Percentiles rank a stretch among this genome's conserved stretches.
Conservation (phyloP, 164 flowering plant species). For the Vitis amurensis region DNA sequence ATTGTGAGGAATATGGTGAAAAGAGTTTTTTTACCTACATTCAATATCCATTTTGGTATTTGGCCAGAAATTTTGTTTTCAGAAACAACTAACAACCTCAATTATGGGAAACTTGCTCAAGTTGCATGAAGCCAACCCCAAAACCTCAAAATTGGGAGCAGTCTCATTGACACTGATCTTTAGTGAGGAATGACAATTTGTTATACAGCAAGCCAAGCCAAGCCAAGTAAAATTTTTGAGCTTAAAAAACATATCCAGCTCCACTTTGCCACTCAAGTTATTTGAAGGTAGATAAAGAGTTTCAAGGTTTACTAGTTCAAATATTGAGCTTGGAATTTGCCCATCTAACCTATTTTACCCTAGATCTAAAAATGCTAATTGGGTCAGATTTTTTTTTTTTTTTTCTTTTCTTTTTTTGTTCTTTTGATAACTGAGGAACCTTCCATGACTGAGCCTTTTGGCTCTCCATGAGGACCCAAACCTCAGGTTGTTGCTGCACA, state of each 20-base stretch:
- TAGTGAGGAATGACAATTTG: not conserved
- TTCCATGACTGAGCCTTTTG: no score
- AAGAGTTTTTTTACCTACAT: not conserved
- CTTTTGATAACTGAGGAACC: no score
- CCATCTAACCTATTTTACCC: not conserved
- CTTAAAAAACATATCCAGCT: not conserved
- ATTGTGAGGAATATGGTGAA: not conserved
- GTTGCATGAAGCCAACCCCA: not conserved
- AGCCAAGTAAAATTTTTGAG: not conserved
- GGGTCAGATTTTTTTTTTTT: no score
- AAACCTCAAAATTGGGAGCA: not conserved
- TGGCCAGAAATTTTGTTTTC: not conserved
- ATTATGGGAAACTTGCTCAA: not conserved
- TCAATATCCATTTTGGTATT: not conserved
- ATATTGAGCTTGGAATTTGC: slow-evolving; percentile 1
- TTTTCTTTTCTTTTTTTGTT: no score
- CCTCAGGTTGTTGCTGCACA: no score
- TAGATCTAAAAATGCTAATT: no score
- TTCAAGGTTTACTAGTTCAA: not conserved
- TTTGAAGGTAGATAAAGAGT: not conserved
- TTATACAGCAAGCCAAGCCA: not conserved
- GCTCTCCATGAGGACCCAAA: no score
- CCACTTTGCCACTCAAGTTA: not conserved
- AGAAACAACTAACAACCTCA: not conserved
- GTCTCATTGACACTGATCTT: not conserved